A percentile compares a stretch with the other conserved stretches of the same genome.
These are phyloP conservation scores for Cruciata laevipes DNA, from an alignment of 257 asterid genomes.

Conservation along the genomic window DNA sequence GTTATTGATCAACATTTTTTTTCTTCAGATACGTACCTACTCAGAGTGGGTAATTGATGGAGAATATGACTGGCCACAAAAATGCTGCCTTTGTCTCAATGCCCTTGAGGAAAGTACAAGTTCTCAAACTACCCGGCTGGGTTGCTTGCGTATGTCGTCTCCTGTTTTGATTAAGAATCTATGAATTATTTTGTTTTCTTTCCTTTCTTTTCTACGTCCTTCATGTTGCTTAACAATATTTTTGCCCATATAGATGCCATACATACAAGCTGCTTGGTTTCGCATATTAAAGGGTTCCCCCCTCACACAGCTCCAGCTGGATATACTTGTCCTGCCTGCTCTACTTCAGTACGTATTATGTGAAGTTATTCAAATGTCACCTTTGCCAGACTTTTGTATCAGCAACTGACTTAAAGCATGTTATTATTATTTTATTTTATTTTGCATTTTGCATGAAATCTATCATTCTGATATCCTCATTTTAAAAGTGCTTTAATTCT, in stretches of 20 bases:
- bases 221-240: conserved; percentile 5
- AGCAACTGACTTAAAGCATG: neutral
- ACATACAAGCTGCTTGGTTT: conserved; percentile 70
- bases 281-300: conserved; percentile 73
- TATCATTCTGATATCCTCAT: neutral
- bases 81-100: conserved; percentile 74
- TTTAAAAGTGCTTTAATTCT: conserved; percentile 12
- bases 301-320: conserved; percentile 86
- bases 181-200: neutral
- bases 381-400: neutral
- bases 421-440: neutral
- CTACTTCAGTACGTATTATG: conserved; percentile 50
- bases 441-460: neutral
- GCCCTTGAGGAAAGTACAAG: conserved; percentile 64
- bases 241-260: conserved; percentile 47
- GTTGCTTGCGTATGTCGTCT: conserved; percentile 79
- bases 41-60: conserved; percentile 99
- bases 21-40: conserved; percentile 61
- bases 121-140: conserved; percentile 75
- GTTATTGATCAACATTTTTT: neutral
- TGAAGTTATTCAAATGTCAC: neutral
- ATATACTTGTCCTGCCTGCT: conserved; percentile 71
- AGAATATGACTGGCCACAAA: conserved; percentile 97
- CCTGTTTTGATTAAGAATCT: conserved; percentile 2
- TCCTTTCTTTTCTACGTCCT: neutral